Evolutionary conservation across 768 basidiomycete species (phyloP).

Genomic region (Auricularia sp.): DNA sequence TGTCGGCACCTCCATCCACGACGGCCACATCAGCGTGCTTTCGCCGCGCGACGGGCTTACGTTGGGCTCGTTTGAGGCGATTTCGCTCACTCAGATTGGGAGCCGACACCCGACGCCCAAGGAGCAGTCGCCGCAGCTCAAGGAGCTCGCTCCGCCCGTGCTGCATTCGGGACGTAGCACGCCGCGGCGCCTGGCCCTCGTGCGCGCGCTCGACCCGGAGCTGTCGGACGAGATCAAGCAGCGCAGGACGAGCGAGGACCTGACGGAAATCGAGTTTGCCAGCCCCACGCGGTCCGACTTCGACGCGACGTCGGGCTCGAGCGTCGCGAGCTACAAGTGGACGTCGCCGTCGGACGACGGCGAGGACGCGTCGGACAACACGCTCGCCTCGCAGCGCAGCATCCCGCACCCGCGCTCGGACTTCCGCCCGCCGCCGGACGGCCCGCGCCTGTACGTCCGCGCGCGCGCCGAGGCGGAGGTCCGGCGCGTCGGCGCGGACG

Average conservation of each 20-base stretch:
- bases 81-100: not conserved
- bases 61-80: not conserved
- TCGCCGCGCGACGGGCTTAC: not conserved
- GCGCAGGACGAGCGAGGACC: not conserved
- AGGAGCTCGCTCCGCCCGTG: not conserved
- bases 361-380: not conserved
- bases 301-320: not conserved
- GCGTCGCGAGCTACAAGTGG: not conserved
- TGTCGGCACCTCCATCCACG: not conserved
- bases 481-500: not conserved
- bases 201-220: not conserved
- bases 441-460: not conserved
- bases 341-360: not conserved
- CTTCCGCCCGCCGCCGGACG: not conserved
- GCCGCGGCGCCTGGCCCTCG: not conserved
- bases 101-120: not conserved
- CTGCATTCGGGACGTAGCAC: not conserved
- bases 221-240: not conserved
- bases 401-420: not conserved
- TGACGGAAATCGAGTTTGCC: not conserved
- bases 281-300: not conserved
- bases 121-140: not conserved
- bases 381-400: not conserved
- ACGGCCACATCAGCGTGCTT: not conserved
- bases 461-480: not conserved